Evolutionary conservation across 805 yeast genomes (phyloP), one percentile per base, ranked within the genome.

Genomic region (Pichia pseudocactophila): DNA sequence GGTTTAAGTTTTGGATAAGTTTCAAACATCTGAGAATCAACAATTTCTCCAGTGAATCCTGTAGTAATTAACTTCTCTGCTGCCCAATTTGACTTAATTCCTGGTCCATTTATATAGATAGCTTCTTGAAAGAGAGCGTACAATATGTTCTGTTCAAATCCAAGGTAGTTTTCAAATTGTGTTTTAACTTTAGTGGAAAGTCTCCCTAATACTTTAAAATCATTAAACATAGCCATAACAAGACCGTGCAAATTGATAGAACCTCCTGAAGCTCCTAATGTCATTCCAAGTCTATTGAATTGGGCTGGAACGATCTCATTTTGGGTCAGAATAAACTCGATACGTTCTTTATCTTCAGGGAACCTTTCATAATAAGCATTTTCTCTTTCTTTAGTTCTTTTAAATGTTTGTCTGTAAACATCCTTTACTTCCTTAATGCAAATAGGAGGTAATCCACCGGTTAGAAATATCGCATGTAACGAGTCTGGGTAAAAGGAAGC

Each of bases 401-500:
- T 49, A 45, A 68, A 73, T 3, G 80, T 72, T 2, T 71, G 71
- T 10, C 44, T 41, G 48, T 76, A 74, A 8, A 76, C 79, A 31
- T 70, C 69, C 38, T 70, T 74, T 5, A 74, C 66, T 1, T 62
- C 50, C 3, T 43, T 28, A 27, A 50, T 53, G 6, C 61, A 63
- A 15, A 76, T 53, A 1, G 82, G 81, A 2, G 82, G 81, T 12
- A 76, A 63, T 6, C 82, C 82, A 2, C 80, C 82, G 1, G 82
- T 69, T 19, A 76, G 55, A 15, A 76, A 51, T 1, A 71, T 71
- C 39, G 65, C 68, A 34, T 61, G 61, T 22, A 76, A 45, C 2
- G 71, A 59, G 1, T 55, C 53, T 1, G 53, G 50, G 26, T 38
- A 50, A 12, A 41, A 26, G 1, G 50, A 47, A 19, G 41, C 40